These are phyloP conservation scores for Trichosporon sp. DNA, from an alignment of 1,284 basidiomycete species.

Conservation along the genomic window DNA sequence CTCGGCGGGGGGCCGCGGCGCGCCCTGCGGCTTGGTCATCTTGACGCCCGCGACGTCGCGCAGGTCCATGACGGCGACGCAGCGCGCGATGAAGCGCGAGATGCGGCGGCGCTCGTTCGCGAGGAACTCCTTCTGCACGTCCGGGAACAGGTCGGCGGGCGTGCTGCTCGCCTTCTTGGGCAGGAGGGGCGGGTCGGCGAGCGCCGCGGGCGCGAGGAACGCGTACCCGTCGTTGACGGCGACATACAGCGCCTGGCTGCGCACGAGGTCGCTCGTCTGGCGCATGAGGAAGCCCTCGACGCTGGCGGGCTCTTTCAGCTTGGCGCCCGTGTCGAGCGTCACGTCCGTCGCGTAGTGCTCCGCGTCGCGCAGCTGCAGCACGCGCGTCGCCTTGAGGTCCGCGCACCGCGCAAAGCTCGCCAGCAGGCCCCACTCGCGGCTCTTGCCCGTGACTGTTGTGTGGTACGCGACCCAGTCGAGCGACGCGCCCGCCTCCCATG, in stretches of 20 bases:
- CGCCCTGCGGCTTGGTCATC: constrained; percentile 5
- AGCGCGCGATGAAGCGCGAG: constrained; percentile 30
- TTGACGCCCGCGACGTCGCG: constrained; percentile 31
- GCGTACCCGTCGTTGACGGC: constrained; percentile 40
- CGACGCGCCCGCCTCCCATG: constrained; percentile 39
- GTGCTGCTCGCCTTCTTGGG: constrained; percentile 29
- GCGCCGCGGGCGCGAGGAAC: constrained; percentile 28
- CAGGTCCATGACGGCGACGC: constrained; percentile 41
- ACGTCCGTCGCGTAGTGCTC: constrained; percentile 32
- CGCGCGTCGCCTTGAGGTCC: constrained; percentile 16
- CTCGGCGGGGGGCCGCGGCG: background rate
- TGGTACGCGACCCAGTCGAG: constrained; percentile 47
- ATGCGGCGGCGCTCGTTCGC: constrained; percentile 32
- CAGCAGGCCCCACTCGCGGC: constrained; percentile 41
- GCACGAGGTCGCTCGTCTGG: constrained; percentile 27
- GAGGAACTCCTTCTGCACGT: constrained; percentile 31
- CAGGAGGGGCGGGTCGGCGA: constrained; percentile 34
- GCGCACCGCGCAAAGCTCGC: constrained; percentile 32
- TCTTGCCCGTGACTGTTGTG: constrained; percentile 33
- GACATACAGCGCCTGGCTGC: constrained; percentile 23
- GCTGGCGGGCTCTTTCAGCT: constrained; percentile 40
- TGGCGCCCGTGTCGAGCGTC: constrained; percentile 37
- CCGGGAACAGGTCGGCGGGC: constrained; percentile 35
- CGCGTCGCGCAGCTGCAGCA: constrained; percentile 40
- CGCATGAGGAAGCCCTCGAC: constrained; percentile 45